Base-by-base conservation (phyloP, 2,329 filamentous ascomycete species). In the Penicillium fuscoglaucum region DNA sequence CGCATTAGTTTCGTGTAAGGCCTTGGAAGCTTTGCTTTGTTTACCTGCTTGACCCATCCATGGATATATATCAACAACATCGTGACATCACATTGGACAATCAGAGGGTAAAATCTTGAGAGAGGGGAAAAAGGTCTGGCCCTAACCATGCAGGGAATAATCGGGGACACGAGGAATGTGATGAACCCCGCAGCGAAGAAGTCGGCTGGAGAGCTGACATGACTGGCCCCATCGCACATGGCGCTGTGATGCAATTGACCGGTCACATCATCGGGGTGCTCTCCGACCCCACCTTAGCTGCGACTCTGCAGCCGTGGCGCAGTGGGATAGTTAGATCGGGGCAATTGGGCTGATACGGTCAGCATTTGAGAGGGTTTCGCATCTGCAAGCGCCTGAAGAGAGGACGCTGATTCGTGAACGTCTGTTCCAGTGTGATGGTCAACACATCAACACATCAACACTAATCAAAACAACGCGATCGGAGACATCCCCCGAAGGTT, bases 221-320 rank as follows among this genome's bases (percentile, higher is more conserved):
- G 54, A 68, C 63, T 68, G 65, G 66, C 39, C 41, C 31, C 57
- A 57, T 61, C 52, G 55, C 65, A 66, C 65, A 66, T 66, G 65
- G 65, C 59, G 54, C 49, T 56, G 64, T 62, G 64, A 65, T 61
- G 59, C 60, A 64, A 55, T 50, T 59, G 62, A 68, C 50, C 55
- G 56, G 57, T 68, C 66, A 68, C 61, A 68, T 67, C 61, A 61
- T 66, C 45, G 44, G 51, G 17, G 24, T 46, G 19, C 19, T 48
- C 40, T 50, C 39, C 17, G 52, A 64, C 66, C 58, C 66, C 66
- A 68, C 66, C 24, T 46, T n/a, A 52, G 51, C 52, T 57, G 45
- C 29, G 12, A 46, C 49, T 39, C 10, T 31, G 24, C 24, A 49
- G 33, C 19, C 37, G 56, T 63, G 61, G 62, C 61, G 59, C 56